Base-by-base conservation (phyloP, 495 filamentous ascomycete species). In the Talaromyces ruber region DNA sequence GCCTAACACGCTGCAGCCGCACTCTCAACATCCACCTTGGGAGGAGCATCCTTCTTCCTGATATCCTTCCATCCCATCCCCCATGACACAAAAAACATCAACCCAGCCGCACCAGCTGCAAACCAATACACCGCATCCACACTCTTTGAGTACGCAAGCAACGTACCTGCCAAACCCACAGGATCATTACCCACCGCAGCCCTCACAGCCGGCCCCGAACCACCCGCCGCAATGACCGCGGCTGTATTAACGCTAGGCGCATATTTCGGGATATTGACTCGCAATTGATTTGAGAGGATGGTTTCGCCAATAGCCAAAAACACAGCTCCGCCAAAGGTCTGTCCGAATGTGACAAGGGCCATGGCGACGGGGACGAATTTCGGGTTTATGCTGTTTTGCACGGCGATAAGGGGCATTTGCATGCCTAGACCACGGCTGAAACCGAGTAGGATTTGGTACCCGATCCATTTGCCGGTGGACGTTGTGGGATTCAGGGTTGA, bases 261-360 rank as follows among this genome's bases (percentile, higher is more conserved):
- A 39, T 69, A 68, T 21, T 66, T 64, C 0, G 65, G 68, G 4
- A 91, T 74, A 21, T 82, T 74, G 21, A 72, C 64, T 9, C 82
- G 66, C 8, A 92, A 79, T 39, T 79, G 76, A 68, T 87, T 87
- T 37, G 77, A 76, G 64, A 93, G 88, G 62, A 91, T 78, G 56
- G 83, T 88, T 64, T 91, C 81, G 24, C 76, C 85, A 9, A 90
- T 80, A 1, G 80, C 80, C 24, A 92, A 79, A 67, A 87, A 89
- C 4, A 90, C 68, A 0, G 86, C 81, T n/a, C 83, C 86, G 39
- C 84, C 85, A 6, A 91, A 74, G 1, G 80, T 85, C 67, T 88
- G 84, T 45, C 74, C 66, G 67, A 88, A 88, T 6, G 55, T 11
- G 5, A 64, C n/a, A 3, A 64, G 67, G 3, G 82, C 71, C 64